Base-by-base conservation (phyloP, 2,329 filamentous ascomycete species). In the Monosporascus sp. region DNA sequence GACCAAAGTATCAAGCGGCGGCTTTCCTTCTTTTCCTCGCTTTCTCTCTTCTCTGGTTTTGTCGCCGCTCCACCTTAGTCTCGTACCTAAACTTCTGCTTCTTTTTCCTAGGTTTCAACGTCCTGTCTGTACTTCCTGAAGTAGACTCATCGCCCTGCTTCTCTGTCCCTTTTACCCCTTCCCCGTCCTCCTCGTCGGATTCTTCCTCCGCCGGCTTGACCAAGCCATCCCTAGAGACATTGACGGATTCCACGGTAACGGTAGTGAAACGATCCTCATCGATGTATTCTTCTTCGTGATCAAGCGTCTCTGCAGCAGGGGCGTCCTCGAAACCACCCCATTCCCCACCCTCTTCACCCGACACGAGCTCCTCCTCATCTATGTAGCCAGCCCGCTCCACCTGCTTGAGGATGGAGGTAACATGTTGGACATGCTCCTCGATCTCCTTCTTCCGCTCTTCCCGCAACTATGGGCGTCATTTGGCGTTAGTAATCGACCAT, bases 261-360 rank as follows among this genome's bases (percentile, higher is more conserved):
- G 91, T 96, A 1, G 94, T 97, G 69, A 91, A 97, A 67, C 88
- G 89, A 70, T 97, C 93, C 69, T 97, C 94, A 70, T 99, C 94
- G 60, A 97, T 83, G 72, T 97, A 99, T 70, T 97, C 91, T 61
- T 93, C 91, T 68, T 96, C 89, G 61, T 90, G 85, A 67, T 95
- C 86, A 45, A 94, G 73, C 22, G 84, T 78, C 40, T 78, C 69
- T 14, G 56, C 57, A 37, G 70, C 71, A 19, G 73, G 71, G 37
- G 68, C 60, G 47, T 87, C 85, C 20, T 78, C 74, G 50, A 91
- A 78, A 1, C 87, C 89, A 50, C 77, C 77, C 84, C 87, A 91
- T 62, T 85, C 74, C 2, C 69, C 68, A 7, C 68, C 69, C 5
- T 71, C 61, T 5, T 68, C 66, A 46, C 52, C 64, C 19, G 69